phyloP scores from a whole-genome alignment of 2,329 filamentous ascomycete species.

The Trichophyton simii region DNA sequence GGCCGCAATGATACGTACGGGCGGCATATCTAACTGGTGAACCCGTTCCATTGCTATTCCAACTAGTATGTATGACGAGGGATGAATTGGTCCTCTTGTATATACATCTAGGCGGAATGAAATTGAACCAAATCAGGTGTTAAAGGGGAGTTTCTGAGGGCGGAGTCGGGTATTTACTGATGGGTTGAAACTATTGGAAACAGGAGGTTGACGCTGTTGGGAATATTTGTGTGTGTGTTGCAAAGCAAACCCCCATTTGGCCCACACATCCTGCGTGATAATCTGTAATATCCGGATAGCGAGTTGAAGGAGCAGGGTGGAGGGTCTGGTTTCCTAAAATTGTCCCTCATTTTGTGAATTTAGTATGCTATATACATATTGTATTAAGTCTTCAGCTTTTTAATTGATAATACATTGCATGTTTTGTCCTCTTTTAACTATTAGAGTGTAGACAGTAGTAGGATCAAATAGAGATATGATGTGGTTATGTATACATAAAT shows the following conservation, averaged over 20 bases:
- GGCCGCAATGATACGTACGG: not conserved
- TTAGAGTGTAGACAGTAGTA: too few relatives aligned
- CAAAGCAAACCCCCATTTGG: not conserved
- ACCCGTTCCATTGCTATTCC: not conserved
- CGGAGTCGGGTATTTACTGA: not conserved
- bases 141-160: not conserved
- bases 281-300: not conserved
- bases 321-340: not conserved
- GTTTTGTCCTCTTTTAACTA: too few relatives aligned
- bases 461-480: too few relatives aligned
- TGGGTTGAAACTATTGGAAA: too few relatives aligned
- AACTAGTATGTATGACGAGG: not conserved
- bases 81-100: not conserved
- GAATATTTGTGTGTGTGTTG: not conserved
- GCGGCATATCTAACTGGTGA: not conserved
- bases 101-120: not conserved
- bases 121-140: not conserved
- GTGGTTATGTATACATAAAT: too few relatives aligned
- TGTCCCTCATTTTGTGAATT: not conserved
- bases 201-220: not conserved
- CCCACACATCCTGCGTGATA: not conserved
- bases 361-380: not conserved
- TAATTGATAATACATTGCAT: not conserved
- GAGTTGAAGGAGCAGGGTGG: not conserved
- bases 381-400: not conserved